phyloP scores from a whole-genome alignment of 179 eudicot genomes.

The Heliamphora pulchella region DNA sequence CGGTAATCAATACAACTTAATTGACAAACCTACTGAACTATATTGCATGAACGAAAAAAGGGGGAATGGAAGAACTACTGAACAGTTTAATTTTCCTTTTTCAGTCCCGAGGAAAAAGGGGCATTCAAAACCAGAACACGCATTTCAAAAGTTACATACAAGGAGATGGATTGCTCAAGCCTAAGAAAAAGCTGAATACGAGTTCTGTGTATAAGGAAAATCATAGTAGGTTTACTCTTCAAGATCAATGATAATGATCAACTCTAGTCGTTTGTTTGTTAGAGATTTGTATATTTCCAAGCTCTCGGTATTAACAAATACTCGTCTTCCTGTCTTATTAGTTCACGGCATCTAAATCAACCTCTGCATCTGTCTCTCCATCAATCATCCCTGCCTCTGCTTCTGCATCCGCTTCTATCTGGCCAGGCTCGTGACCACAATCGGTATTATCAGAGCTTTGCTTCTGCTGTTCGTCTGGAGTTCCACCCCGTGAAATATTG shows the following conservation, averaged over 20 bases:
- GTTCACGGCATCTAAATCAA: constrained; percentile 32
- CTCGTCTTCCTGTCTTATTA: background rate
- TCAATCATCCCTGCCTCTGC: constrained; percentile 65
- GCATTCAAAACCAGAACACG: background rate
- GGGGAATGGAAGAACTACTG: background rate
- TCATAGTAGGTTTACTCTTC: background rate
- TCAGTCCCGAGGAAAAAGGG: background rate
- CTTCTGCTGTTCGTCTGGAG: constrained; percentile 60
- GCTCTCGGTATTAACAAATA: background rate
- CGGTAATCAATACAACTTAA: background rate
- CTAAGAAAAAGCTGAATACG: background rate
- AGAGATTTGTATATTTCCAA: background rate
- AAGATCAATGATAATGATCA: background rate
- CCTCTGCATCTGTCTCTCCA: constrained; percentile 81
- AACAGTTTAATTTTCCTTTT: background rate
- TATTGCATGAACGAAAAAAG: background rate
- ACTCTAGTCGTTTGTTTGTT: background rate
- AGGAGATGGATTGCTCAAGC: background rate
- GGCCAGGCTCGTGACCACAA: constrained; percentile 69
- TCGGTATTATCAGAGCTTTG: constrained; percentile 41
- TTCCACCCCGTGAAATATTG: constrained; percentile 48
- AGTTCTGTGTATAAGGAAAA: background rate
- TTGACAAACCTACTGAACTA: background rate
- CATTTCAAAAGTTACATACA: background rate
- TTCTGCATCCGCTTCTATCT: constrained; percentile 55